These are phyloP conservation scores for Massarina eburnea DNA, from an alignment of 2,329 filamentous ascomycete genomes.

Conservation along the genomic window DNA sequence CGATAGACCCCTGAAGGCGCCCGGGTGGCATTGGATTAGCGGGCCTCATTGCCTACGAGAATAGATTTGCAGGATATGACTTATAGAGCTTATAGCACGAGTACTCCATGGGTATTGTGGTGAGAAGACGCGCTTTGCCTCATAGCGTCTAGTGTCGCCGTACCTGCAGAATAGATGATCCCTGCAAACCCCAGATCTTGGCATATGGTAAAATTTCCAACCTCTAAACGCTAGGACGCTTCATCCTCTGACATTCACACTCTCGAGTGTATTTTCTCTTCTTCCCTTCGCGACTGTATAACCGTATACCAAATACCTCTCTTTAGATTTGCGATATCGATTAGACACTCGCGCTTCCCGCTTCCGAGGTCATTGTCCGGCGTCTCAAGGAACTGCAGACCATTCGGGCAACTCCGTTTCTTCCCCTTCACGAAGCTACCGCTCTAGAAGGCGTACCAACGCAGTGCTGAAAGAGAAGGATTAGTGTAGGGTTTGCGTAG, in stretches of 20 bases:
- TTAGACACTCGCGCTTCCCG: not conserved
- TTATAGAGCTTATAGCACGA: no score
- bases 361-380: not conserved
- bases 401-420: no score
- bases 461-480: not conserved
- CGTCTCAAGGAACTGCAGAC: not conserved
- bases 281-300: no score
- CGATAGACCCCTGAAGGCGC: not conserved
- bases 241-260: conserved; percentile 6
- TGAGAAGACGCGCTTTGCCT: not conserved
- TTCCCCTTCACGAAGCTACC: no score
- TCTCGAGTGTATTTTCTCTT: no score
- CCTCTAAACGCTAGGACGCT: conserved; percentile 1
- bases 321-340: no score
- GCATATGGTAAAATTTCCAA: conserved; percentile 12
- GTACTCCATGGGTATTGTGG: no score
- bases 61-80: conserved; percentile 7
- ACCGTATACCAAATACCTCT: no score
- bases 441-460: not conserved
- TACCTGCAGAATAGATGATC: conserved; percentile 9
- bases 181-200: conserved; percentile 9
- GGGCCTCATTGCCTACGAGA: not conserved
- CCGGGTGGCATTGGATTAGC: not conserved
- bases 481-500: not conserved
- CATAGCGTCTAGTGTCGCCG: not conserved